Base-by-base conservation (phyloP, 768 basidiomycete genomes). In the Suillus ampliporus region DNA sequence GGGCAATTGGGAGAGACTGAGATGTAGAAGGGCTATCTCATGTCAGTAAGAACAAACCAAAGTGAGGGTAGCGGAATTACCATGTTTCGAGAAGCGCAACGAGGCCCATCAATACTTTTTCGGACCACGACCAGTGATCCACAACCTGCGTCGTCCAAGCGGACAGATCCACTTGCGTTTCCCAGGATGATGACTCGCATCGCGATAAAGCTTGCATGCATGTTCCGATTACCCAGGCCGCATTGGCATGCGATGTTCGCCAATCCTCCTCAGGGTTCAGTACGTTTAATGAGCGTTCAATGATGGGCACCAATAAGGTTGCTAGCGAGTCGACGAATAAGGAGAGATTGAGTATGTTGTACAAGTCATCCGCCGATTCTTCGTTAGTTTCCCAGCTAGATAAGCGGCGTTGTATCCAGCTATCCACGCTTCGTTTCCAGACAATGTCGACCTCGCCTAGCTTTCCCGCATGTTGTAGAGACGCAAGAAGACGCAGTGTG, bases 121-220 rank as follows among this genome's bases (percentile, higher is more conserved):
- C 79, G 8, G 86, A 88, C 83, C 83, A 86, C 5, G 76, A 74
- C 89, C 90, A 94, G 46, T 76, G 79, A 51, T 76, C 72, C 0
- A 83, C 69, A 21, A 82, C 77, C 38, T 70, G 73, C 54, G 62
- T 75, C 1, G 79, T 79, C 89, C 90, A 92, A 3, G 60, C 50
- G 2, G 61, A 67, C 7, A 90, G 28, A 58, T 90, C 82, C 1
- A 86, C 77, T 34, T 75, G 69, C 4, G 74, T 72, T 68, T 57
- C 10, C 53, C 63, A 1, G 68, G 46, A 19, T 80, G 72, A 14
- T 81, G 75, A 61, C 78, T 0, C 85, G 77, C 4, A 34, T 61
- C 19, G 66, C 65, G 3, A 94, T 17, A 56, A 77, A 10, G 81
- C 77, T 1, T 77, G 75, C 77, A 92, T 77, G 64, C 86, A 90